These are phyloP conservation scores for Populus trichocarpa DNA, from an alignment of 441 rosid genomes.

Conservation along the genomic window DNA sequence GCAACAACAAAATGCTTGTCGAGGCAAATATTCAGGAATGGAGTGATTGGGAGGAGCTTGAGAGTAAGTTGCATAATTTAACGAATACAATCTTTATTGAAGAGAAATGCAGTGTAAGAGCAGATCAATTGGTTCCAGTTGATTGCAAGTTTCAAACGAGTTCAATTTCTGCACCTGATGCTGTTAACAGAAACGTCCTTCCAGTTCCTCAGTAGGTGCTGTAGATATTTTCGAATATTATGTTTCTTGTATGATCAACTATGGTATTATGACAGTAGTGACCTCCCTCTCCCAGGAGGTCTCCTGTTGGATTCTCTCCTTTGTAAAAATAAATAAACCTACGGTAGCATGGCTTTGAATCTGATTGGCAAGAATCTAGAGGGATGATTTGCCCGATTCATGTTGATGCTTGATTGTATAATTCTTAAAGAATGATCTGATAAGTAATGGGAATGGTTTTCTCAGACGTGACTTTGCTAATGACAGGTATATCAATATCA, in stretches of 20 bases:
- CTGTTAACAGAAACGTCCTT: background rate
- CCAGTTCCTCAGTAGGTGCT: slow-evolving; percentile 3
- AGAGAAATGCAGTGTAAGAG: background rate
- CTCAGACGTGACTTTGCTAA: background rate
- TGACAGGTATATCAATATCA: background rate
- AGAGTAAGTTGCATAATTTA: slow-evolving; percentile 4
- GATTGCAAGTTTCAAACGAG: slow-evolving; percentile 24
- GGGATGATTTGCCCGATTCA: background rate
- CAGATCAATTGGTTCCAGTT: slow-evolving; percentile 7
- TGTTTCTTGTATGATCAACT: background rate
- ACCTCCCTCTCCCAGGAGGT: background rate
- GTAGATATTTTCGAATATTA: background rate
- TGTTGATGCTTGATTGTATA: background rate
- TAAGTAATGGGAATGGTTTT: background rate
- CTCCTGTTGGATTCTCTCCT: background rate
- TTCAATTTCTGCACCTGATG: slow-evolving; percentile 12
- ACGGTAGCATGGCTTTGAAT: background rate
- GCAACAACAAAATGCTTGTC: slow-evolving; percentile 10
- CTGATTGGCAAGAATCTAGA: background rate
- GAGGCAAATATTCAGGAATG: slow-evolving; percentile 31
- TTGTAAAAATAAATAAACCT: background rate
- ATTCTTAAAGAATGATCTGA: background rate
- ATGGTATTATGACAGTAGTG: background rate
- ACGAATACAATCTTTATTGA: slow-evolving; percentile 1
- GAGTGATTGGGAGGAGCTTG: slow-evolving; percentile 29